These are phyloP conservation scores for Crataegus laevigata DNA, from an alignment of 306 rosid species.

Conservation along the genomic window DNA sequence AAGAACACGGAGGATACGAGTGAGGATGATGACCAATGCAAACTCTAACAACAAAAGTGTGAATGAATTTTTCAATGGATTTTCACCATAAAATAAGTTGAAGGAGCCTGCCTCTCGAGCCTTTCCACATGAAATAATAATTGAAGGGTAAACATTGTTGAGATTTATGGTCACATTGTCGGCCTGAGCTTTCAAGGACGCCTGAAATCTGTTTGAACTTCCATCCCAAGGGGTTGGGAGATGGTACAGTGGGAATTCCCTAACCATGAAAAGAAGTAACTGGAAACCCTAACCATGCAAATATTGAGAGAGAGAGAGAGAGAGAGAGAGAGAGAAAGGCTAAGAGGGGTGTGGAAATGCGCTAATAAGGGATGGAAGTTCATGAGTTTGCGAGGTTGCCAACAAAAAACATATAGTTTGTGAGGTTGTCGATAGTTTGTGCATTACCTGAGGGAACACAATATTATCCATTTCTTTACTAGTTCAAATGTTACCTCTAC, in stretches of 20 bases:
- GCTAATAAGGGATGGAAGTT: constrained; percentile 39
- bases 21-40: constrained; percentile 14
- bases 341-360: constrained; percentile 38
- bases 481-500: too few relatives aligned
- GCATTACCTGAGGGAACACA: background rate
- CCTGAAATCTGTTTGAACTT: background rate
- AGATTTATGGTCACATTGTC: background rate
- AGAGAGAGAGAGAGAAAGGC: background rate
- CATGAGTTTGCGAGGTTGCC: background rate
- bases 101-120: background rate
- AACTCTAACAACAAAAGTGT: constrained; percentile 37
- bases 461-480: too few relatives aligned
- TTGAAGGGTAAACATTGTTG: background rate
- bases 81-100: constrained; percentile 39
- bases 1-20: constrained; percentile 32
- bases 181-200: background rate
- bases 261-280: constrained; percentile 40
- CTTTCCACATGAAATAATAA: constrained; percentile 3
- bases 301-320: background rate
- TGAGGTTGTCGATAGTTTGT: background rate
- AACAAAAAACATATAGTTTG: background rate
- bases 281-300: constrained; percentile 8
- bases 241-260: constrained; percentile 23
- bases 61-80: constrained; percentile 34
- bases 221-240: constrained; percentile 11